phyloP scores from a whole-genome alignment of 805 yeast genomes.

The Zygosaccharomyces siamensis region DNA sequence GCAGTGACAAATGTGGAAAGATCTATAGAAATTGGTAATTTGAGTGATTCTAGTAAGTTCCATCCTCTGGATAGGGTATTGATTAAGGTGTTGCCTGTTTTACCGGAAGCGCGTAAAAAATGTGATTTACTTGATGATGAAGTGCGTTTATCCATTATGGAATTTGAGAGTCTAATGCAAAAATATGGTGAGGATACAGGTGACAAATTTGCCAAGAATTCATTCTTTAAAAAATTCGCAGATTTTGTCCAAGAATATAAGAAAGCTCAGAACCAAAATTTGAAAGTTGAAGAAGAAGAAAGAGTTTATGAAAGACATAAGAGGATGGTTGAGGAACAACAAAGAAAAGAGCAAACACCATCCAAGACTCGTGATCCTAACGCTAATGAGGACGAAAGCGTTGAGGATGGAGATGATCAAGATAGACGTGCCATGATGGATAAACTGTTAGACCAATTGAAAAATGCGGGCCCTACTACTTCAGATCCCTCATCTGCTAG shows the following conservation, averaged over 20 bases:
- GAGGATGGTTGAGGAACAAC: constrained; percentile 42
- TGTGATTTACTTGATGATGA: constrained; percentile 61
- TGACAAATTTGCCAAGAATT: constrained; percentile 60
- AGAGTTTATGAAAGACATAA: constrained; percentile 72
- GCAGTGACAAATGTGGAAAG: constrained; percentile 64
- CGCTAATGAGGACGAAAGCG: constrained; percentile 8
- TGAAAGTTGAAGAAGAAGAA: constrained; percentile 76
- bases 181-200: constrained; percentile 85
- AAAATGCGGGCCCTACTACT: constrained; percentile 76
- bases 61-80: constrained; percentile 82
- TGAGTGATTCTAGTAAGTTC: constrained; percentile 69
- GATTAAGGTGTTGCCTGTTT: constrained; percentile 52
- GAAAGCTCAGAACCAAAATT: constrained; percentile 73
- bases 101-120: constrained; percentile 73
- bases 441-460: constrained; percentile 74
- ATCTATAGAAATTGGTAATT: constrained; percentile 75
- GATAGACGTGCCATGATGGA: constrained; percentile 64
- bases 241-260: constrained; percentile 74
- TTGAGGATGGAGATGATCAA: constrained; percentile 16
- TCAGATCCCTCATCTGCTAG: constrained; percentile 78
- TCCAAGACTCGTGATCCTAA: constrained; percentile 11
- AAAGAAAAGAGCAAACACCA: constrained; percentile 21
- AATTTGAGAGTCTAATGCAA: constrained; percentile 67
- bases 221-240: constrained; percentile 76
- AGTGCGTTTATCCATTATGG: constrained; percentile 54